A percentile compares a stretch with the other conserved stretches of the same genome.
These are phyloP conservation scores for Candolleomyces eurysporus DNA, from an alignment of 768 basidiomycete genomes.

Conservation along the genomic window DNA sequence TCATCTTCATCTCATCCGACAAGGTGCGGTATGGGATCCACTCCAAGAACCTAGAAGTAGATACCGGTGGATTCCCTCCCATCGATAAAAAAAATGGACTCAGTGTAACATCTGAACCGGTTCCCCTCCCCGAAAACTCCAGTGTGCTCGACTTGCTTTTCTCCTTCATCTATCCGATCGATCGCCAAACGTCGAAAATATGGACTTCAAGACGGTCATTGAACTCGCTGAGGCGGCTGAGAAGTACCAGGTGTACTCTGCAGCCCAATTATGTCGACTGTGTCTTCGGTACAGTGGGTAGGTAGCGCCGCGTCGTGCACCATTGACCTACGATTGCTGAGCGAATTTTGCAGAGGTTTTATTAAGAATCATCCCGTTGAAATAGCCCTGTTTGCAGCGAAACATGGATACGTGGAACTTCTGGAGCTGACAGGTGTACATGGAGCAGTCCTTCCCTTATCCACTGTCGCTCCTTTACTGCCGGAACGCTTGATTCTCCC, in stretches of 20 bases:
- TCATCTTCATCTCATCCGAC: constrained; percentile 28
- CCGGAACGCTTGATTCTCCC: not conserved
- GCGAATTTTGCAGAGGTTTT: not conserved
- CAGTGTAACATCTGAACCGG: constrained; percentile 11
- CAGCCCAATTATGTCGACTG: not conserved
- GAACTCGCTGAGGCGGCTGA: constrained; percentile 25
- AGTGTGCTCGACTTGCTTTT: constrained; percentile 24
- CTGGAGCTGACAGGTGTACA: not conserved
- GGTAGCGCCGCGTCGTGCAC: too few species aligned
- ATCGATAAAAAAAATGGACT: too few species aligned
- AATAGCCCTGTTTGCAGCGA: not conserved
- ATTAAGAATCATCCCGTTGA: not conserved
- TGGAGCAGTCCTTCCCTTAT: not conserved
- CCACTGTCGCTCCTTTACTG: not conserved
- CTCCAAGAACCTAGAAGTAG: constrained; percentile 23
- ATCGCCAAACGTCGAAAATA: constrained; percentile 18
- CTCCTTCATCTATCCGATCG: constrained; percentile 24
- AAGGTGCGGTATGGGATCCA: constrained; percentile 23
- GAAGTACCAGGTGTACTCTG: constrained; percentile 26
- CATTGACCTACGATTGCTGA: too few species aligned
- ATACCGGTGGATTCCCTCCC: constrained; percentile 24
- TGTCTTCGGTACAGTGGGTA: too few species aligned
- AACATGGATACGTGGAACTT: not conserved
- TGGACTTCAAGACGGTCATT: constrained; percentile 16
- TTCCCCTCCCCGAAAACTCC: constrained; percentile 20